A percentile compares a stretch with the other conserved stretches of the same genome.
These are phyloP conservation scores for Cornus kousa DNA, from an alignment of 148 eudicot genomes.

Conservation along the genomic window DNA sequence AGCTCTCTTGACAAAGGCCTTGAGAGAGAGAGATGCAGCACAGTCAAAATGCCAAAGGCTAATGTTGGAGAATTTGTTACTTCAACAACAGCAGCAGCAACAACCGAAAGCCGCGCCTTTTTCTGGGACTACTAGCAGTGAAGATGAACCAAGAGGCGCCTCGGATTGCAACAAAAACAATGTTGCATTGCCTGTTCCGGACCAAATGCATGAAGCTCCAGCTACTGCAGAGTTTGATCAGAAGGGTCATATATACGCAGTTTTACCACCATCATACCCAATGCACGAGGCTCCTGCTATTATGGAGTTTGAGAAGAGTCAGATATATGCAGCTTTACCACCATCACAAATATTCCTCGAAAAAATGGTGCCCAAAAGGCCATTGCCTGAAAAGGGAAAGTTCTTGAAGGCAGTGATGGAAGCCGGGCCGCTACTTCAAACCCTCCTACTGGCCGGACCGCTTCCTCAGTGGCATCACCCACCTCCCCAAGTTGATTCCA, in stretches of 20 bases:
- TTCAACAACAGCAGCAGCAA: constrained; percentile 37
- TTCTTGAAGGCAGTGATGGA: constrained; percentile 76
- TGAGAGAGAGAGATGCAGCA: constrained; percentile 71
- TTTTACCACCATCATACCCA: no score
- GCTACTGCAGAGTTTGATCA: no score
- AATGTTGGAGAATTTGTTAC: constrained; percentile 36
- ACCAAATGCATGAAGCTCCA: neutral
- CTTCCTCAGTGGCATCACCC: constrained; percentile 86
- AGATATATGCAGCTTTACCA: no score
- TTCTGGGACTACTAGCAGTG: constrained; percentile 25
- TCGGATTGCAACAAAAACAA: constrained; percentile 34
- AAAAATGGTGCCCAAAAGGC: constrained; percentile 28
- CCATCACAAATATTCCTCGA: constrained; percentile 10
- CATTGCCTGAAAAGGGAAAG: constrained; percentile 73
- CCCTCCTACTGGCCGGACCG: constrained; percentile 69
- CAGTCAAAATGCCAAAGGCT: constrained; percentile 43
- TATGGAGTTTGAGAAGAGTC: no score
- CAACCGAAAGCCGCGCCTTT: constrained; percentile 7
- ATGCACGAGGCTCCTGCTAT: no score
- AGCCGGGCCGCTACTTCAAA: constrained; percentile 82
- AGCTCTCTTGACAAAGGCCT: constrained; percentile 36
- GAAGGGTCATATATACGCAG: no score
- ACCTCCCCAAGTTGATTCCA: constrained; percentile 63
- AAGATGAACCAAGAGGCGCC: constrained; percentile 27
- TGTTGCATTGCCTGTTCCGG: neutral